Conservation (phyloP, 768 basidiomycete species). For the Podaxis mareebaensis region DNA sequence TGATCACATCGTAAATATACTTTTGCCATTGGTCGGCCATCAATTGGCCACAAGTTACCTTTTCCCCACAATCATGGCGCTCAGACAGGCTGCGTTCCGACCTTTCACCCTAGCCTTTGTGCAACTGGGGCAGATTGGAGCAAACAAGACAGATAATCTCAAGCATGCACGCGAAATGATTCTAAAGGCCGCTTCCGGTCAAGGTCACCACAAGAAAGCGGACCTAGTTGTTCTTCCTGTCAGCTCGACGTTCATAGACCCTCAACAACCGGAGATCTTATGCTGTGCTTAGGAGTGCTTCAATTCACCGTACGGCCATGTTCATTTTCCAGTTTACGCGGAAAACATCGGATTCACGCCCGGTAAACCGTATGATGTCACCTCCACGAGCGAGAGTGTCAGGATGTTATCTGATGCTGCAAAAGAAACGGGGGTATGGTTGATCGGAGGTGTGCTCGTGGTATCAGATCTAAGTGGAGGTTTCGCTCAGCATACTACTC, state of each 20-base stretch:
- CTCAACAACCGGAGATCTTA: neutral
- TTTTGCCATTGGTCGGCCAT: neutral
- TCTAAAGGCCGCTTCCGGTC: constrained; percentile 56
- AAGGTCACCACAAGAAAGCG: constrained; percentile 57
- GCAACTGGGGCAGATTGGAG: constrained; percentile 77
- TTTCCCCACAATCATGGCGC: neutral
- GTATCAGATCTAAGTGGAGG: neutral
- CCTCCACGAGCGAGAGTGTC: constrained; percentile 71
- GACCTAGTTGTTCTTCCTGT: constrained; percentile 86
- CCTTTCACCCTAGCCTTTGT: constrained; percentile 86
- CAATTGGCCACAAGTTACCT: neutral
- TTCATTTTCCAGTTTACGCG: constrained; percentile 80
- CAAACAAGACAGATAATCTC: constrained; percentile 78
- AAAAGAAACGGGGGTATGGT: constrained; percentile 76
- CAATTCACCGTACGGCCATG: constrained; percentile 82
- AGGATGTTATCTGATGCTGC: constrained; percentile 81
- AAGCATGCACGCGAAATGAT: constrained; percentile 82
- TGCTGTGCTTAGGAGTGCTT: constrained; percentile 69
- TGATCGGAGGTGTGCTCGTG: constrained; percentile 76
- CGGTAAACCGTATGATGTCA: constrained; percentile 58
- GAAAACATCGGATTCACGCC: constrained; percentile 70
- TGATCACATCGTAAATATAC: neutral
- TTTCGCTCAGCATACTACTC: neutral
- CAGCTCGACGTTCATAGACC: constrained; percentile 23
- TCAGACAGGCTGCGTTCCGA: constrained; percentile 39